A percentile compares a stretch with the other conserved stretches of the same genome.
These are phyloP conservation scores for Arabis hirsuta DNA, from an alignment of 345 rosid genomes.

Conservation along the genomic window DNA sequence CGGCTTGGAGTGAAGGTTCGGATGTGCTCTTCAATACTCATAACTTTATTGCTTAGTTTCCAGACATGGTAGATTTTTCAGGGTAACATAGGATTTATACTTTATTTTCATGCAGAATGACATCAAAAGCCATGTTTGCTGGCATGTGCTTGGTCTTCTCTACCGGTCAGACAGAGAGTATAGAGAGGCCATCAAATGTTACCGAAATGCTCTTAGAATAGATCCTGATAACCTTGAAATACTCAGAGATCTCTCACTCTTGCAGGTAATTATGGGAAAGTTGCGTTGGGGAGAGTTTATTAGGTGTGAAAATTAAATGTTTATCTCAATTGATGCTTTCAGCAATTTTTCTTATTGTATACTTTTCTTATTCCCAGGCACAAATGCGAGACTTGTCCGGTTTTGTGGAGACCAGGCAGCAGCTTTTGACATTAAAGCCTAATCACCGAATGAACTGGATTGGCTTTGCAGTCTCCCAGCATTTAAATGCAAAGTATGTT, in stretches of 20 bases:
- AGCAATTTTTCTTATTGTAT: slow-evolving; percentile 13
- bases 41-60: slow-evolving; percentile 18
- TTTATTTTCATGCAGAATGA: slow-evolving; percentile 76
- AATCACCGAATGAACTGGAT: slow-evolving; percentile 99
- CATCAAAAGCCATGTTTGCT: slow-evolving; percentile 98
- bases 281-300: not conserved
- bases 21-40: slow-evolving; percentile 28
- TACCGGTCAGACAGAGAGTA: slow-evolving; percentile 99
- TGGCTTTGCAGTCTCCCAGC: slow-evolving; percentile 98
- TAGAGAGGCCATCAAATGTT: slow-evolving; percentile 98
- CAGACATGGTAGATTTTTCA: slow-evolving; percentile 8
- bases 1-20: slow-evolving; percentile 89
- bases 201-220: slow-evolving; percentile 88
- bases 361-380: slow-evolving; percentile 59
- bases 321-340: slow-evolving; percentile 17
- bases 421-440: slow-evolving; percentile 89
- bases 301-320: slow-evolving; percentile 12
- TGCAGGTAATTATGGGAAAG: slow-evolving; percentile 67
- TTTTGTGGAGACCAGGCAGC: slow-evolving; percentile 97
- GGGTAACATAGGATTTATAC: slow-evolving; percentile 22
- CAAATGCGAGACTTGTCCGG: slow-evolving; percentile 99
- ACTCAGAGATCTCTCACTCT: slow-evolving; percentile 87
- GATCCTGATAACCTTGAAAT: slow-evolving; percentile 99
- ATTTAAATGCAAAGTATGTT: slow-evolving; percentile 81
- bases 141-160: slow-evolving; percentile 99